Percentiles rank a stretch among this genome's conserved stretches.
Conservation (phyloP, 192 early-diverging fungal species). For the Backusella tarrabulga region DNA sequence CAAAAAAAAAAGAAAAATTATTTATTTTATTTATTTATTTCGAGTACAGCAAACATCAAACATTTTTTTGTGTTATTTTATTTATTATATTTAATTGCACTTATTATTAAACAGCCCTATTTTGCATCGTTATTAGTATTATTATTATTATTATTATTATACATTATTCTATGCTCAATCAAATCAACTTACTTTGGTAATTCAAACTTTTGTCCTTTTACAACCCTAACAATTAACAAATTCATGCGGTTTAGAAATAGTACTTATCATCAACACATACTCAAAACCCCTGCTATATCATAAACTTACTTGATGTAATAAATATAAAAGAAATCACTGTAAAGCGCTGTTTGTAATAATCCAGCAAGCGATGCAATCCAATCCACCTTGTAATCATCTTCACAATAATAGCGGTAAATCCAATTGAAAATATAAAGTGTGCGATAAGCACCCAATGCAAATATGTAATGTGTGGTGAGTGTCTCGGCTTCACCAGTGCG, state of each 20-base stretch:
- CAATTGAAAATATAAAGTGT: slow-evolving; percentile 90
- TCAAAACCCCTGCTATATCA: background rate
- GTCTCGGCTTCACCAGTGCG: slow-evolving; percentile 98
- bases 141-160: background rate
- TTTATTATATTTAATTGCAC: background rate
- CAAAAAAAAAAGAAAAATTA: background rate
- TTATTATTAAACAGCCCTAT: background rate
- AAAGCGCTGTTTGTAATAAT: slow-evolving; percentile 90
- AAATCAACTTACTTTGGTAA: slow-evolving; percentile 50
- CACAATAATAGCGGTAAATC: slow-evolving; percentile 78
- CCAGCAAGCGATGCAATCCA: slow-evolving; percentile 89
- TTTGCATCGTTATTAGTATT: background rate
- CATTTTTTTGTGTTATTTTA: background rate
- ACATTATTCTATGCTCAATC: background rate
- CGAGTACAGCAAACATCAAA: background rate
- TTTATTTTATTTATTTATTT: slow-evolving; percentile 6
- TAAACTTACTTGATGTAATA: slow-evolving; percentile 74
- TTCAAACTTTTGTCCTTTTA: slow-evolving; percentile 70
- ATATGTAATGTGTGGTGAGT: slow-evolving; percentile 99
- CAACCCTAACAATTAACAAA: slow-evolving; percentile 45
- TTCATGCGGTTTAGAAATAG: background rate
- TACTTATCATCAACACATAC: background rate
- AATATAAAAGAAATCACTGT: slow-evolving; percentile 98
- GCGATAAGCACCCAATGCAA: slow-evolving; percentile 93
- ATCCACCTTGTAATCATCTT: slow-evolving; percentile 42